phyloP scores from a whole-genome alignment of 805 yeast genomes.

The Millerozyma miso region DNA sequence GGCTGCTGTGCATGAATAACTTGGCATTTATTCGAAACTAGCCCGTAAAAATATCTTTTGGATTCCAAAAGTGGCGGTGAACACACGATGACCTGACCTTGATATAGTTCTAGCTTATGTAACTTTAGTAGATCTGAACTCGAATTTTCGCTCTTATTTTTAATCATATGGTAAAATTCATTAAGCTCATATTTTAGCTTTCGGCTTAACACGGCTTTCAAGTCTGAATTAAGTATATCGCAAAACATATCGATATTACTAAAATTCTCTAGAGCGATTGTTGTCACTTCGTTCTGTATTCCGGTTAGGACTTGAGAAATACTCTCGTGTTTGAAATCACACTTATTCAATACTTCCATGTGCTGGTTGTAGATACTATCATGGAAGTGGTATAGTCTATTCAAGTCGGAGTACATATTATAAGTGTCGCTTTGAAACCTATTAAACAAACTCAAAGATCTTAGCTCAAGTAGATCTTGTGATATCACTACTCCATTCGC shows the following conservation, averaged over 20 bases:
- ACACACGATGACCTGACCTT: not conserved
- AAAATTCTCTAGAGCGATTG: slow-evolving; percentile 14
- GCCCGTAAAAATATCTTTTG: not conserved
- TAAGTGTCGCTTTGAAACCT: slow-evolving; percentile 21
- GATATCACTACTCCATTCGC: slow-evolving; percentile 20
- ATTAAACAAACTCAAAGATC: slow-evolving; percentile 17
- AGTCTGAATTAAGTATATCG: slow-evolving; percentile 19
- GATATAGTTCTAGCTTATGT: not conserved
- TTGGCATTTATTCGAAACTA: not conserved
- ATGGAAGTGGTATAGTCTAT: slow-evolving; percentile 15
- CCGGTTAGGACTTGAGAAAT: slow-evolving; percentile 9
- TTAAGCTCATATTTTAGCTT: slow-evolving; percentile 7
- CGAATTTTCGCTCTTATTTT: not conserved
- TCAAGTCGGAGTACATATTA: slow-evolving; percentile 15
- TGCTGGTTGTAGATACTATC: slow-evolving; percentile 9
- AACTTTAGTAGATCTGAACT: not conserved
- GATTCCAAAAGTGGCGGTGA: not conserved
- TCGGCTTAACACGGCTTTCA: slow-evolving; percentile 14
- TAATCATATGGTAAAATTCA: not conserved
- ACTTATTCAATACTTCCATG: slow-evolving; percentile 13
- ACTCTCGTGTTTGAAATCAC: slow-evolving; percentile 10
- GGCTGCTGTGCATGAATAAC: not conserved
- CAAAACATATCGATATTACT: slow-evolving; percentile 16
- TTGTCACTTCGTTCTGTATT: slow-evolving; percentile 13
- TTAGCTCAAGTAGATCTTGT: slow-evolving; percentile 23